Evolutionary conservation across 257 asterid species (phyloP).

Genomic region (Apocynum venetum): DNA sequence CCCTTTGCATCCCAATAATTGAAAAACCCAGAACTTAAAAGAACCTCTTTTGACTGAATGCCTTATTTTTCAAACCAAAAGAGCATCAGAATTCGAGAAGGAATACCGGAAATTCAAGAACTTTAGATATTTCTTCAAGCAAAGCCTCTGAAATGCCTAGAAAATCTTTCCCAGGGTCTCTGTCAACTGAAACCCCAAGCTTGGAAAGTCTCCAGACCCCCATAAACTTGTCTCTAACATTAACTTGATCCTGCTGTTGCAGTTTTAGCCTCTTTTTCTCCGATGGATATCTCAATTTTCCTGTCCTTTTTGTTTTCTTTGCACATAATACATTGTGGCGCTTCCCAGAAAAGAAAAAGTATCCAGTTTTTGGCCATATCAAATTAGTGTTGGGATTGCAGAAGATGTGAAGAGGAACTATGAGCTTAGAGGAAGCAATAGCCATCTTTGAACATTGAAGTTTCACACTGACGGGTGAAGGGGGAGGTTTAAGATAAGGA

Average conservation of each 20-base stretch:
- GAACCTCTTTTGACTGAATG: background rate
- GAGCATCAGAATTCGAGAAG: background rate
- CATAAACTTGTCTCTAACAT: conserved; percentile 30
- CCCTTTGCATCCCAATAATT: background rate
- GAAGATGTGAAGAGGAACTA: conserved; percentile 26
- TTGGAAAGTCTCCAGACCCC: conserved; percentile 85
- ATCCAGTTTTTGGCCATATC: background rate
- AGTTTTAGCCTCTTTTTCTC: conserved; percentile 77
- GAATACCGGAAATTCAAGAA: conserved; percentile 85
- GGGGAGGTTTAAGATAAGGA: background rate
- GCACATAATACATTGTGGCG: conserved; percentile 40
- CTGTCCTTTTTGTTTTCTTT: conserved; percentile 63
- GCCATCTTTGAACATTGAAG: conserved; percentile 27
- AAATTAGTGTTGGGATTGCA: conserved; percentile 25
- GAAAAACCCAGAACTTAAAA: background rate
- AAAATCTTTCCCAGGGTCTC: conserved; percentile 91
- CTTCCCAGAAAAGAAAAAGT: conserved; percentile 20
- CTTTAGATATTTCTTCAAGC: conserved; percentile 69
- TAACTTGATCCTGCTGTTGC: conserved; percentile 33
- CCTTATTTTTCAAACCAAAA: background rate
- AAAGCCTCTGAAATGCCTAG: conserved; percentile 64
- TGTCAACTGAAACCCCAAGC: conserved; percentile 62
- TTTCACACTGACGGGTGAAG: background rate
- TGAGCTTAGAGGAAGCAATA: conserved; percentile 34
- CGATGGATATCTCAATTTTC: conserved; percentile 88